Conservation (phyloP, 2,329 filamentous ascomycete genomes). For the Penicillium sp. region DNA sequence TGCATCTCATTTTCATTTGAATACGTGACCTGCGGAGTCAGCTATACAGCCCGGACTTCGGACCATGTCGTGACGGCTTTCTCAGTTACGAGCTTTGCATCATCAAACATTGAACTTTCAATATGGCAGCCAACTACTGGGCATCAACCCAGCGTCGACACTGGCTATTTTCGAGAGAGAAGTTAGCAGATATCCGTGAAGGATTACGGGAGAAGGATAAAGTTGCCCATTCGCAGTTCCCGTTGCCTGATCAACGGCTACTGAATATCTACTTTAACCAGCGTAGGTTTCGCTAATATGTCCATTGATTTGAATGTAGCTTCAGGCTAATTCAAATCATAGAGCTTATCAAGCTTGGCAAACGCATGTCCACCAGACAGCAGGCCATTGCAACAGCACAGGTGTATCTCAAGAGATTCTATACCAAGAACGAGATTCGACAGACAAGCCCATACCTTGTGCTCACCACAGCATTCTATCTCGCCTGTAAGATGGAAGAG, state of each 20-base stretch:
- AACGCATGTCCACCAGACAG: constrained; percentile 79
- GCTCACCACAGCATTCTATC: constrained; percentile 86
- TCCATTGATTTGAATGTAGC: neutral
- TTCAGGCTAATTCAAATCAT: constrained; percentile 1
- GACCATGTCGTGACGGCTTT: constrained; percentile 7
- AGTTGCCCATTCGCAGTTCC: constrained; percentile 71
- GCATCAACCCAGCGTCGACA: constrained; percentile 84
- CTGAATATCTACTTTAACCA: constrained; percentile 90
- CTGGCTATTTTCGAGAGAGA: constrained; percentile 86
- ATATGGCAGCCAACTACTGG: constrained; percentile 96
- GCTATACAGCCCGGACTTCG: constrained; percentile 4
- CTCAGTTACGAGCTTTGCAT: constrained; percentile 1
- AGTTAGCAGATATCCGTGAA: constrained; percentile 71
- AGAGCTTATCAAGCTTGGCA: constrained; percentile 77
- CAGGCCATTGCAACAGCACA: constrained; percentile 93
- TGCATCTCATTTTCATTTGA: constrained; percentile 4
- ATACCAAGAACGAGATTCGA: constrained; percentile 83
- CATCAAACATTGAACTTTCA: neutral
- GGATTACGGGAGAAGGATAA: constrained; percentile 75
- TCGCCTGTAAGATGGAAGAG: constrained; percentile 98
- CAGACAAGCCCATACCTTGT: constrained; percentile 91
- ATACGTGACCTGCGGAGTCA: constrained; percentile 8
- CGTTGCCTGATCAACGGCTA: constrained; percentile 76
- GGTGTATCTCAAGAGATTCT: constrained; percentile 92
- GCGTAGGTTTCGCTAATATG: constrained; percentile 54